Evolutionary conservation across 768 basidiomycete species (phyloP), one percentile per base, ranked within the genome.

Genomic region (Psilocybe cyanescens): DNA sequence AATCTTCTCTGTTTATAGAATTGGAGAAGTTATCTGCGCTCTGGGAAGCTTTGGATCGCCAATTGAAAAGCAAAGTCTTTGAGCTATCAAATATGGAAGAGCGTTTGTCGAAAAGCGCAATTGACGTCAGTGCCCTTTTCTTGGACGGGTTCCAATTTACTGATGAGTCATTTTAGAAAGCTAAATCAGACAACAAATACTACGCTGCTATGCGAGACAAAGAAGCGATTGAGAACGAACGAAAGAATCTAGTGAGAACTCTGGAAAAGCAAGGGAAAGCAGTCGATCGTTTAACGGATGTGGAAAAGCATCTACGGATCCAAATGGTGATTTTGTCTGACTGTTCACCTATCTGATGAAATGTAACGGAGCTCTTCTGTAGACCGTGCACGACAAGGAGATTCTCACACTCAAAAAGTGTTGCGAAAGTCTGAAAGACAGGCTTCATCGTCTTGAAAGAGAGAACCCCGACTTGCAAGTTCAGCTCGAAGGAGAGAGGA

Each of bases 131-230:
- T 78, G 35, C 29, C 58, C 64, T 19, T 50, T 17, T 41, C 5
- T n/a, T 47, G 19, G 9, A 19, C 57, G 11, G 28, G 29, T 17
- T 24, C 59, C 35, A n/a, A 16, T 16, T 63, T 37, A 46, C 45
- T 59, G 4, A 55, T 39, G 37, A 8, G 12, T 45, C 16, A 12
- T 46, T 37, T 55, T 75, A 98, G 94, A 94, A 93, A 89, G 92
- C 94, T 8, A 98, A 97, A 76, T 88, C 92, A 14, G 96, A 98
- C 61, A 97, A 95, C 79, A 98, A 96, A 73, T 99, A 87, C 71
- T 99, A 88, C 70, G 85, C 92, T 16, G 89, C 89, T 2, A 92
- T 97, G 89, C 88, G 95, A 31, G 88, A 90, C 59, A 95, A 91
- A 75, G 95, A 97, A 61, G 88, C 92, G 16, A 75, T 89, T 2